Conservation (phyloP, 176 grass and related monocot species). For the Ensete ventricosum region DNA sequence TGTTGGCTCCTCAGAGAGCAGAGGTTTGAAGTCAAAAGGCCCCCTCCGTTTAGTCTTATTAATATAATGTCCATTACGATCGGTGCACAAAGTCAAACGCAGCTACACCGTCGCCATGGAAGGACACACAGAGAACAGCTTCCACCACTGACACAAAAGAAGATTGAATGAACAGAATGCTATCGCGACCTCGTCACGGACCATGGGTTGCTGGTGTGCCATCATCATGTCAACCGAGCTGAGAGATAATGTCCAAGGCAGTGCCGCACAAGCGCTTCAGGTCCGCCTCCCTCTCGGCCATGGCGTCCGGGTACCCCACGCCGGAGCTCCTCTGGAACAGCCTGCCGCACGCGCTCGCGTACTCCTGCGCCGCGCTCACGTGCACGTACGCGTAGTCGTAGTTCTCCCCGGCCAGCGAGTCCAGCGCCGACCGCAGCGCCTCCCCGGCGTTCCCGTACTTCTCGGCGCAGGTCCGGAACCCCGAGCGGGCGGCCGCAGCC, state of each 20-base stretch:
- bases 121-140: too few species aligned
- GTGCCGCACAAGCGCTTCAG: conserved; percentile 7
- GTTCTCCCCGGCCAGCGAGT: conserved; percentile 3
- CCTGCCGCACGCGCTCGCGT: conserved; percentile 1
- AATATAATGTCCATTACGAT: too few species aligned
- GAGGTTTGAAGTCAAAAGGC: too few species aligned
- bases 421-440: conserved; percentile 6
- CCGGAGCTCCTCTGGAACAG: background rate
- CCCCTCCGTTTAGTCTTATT: too few species aligned
- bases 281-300: conserved; percentile 6
- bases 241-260: conserved; percentile 9
- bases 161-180: too few species aligned
- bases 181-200: too few species aligned
- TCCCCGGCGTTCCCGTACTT: conserved; percentile 17
- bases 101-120: too few species aligned
- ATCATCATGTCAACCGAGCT: background rate
- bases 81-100: too few species aligned
- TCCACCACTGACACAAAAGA: too few species aligned
- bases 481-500: background rate
- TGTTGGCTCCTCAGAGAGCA: too few species aligned
- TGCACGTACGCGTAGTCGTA: conserved; percentile 17
- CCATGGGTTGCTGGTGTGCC: too few species aligned
- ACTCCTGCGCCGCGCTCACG: conserved; percentile 15
- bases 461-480: conserved; percentile 1
- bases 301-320: background rate